Evolutionary conservation across 129 eudicot genomes (phyloP).

Genomic region (Erigeron canadensis): DNA sequence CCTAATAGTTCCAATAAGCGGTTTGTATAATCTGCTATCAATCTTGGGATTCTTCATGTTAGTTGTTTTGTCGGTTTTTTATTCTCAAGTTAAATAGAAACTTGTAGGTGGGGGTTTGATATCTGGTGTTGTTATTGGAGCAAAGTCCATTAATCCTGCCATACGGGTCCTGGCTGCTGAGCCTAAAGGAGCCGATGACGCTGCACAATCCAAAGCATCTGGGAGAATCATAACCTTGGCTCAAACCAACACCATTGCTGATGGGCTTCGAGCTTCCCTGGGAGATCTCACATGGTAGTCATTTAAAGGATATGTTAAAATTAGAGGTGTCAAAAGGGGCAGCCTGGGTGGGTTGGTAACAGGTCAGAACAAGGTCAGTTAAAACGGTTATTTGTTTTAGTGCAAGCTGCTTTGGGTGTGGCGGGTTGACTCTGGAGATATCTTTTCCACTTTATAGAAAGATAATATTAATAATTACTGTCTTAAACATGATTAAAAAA

Average conservation of each 20-base stretch:
- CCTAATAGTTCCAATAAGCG: slow-evolving; percentile 88
- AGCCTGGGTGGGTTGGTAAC: not conserved
- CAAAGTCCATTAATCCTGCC: slow-evolving; percentile 82
- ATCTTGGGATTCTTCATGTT: not conserved
- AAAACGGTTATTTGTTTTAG: not conserved
- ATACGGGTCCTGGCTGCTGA: slow-evolving; percentile 89
- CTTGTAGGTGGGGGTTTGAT: slow-evolving; percentile 87
- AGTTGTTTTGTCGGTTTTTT: slow-evolving; percentile 19
- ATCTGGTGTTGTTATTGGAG: slow-evolving; percentile 89
- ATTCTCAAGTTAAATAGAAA: slow-evolving; percentile 2
- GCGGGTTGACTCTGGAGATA: not conserved
- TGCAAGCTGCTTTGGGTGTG: not conserved
- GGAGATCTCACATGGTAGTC: slow-evolving; percentile 87
- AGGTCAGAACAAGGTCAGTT: not conserved
- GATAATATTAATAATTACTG: not conserved
- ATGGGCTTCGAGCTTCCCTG: slow-evolving; percentile 96
- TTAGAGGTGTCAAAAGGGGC: not conserved
- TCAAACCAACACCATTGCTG: slow-evolving; percentile 80
- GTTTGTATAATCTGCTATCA: slow-evolving; percentile 36
- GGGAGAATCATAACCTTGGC: slow-evolving; percentile 70
- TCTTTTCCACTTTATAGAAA: not conserved
- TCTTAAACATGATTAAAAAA: not conserved
- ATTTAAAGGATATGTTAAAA: not conserved
- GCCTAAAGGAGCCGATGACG: slow-evolving; percentile 95
- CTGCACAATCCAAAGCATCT: slow-evolving; percentile 77